Conservation (phyloP, 495 filamentous ascomycete genomes). For the Barbatosphaeria neglecta region DNA sequence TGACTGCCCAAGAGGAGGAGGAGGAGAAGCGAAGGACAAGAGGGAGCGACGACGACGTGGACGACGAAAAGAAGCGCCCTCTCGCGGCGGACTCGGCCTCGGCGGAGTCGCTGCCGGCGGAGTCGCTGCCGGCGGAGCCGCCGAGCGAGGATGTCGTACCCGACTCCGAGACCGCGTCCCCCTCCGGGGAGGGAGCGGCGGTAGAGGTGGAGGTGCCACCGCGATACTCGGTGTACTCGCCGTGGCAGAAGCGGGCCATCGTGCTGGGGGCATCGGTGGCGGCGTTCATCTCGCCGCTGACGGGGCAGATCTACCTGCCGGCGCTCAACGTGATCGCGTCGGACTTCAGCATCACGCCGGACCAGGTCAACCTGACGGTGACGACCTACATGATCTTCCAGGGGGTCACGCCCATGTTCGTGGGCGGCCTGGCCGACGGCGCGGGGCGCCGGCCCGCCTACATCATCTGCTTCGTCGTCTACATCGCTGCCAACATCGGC, state of each 20-base stretch:
- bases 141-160: not conserved
- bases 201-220: not conserved
- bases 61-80: not conserved
- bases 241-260: constrained; percentile 42
- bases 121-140: not conserved
- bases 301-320: constrained; percentile 54
- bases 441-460: constrained; percentile 39
- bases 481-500: constrained; percentile 38
- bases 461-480: constrained; percentile 35
- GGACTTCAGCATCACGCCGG: constrained; percentile 37
- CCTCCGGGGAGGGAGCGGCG: not conserved
- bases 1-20: not conserved
- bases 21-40: no score
- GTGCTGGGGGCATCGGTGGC: constrained; percentile 46
- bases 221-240: constrained; percentile 43
- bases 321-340: constrained; percentile 39
- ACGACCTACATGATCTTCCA: constrained; percentile 46
- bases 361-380: constrained; percentile 47
- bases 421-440: constrained; percentile 38
- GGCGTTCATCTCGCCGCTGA: constrained; percentile 55
- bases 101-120: not conserved
- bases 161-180: not conserved
- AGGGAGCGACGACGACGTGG: no score
- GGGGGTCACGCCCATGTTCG: constrained; percentile 39
- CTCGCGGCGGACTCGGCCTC: not conserved